Base-by-base conservation (phyloP, 2,329 filamentous ascomycete genomes). In the Oidium heveae region DNA sequence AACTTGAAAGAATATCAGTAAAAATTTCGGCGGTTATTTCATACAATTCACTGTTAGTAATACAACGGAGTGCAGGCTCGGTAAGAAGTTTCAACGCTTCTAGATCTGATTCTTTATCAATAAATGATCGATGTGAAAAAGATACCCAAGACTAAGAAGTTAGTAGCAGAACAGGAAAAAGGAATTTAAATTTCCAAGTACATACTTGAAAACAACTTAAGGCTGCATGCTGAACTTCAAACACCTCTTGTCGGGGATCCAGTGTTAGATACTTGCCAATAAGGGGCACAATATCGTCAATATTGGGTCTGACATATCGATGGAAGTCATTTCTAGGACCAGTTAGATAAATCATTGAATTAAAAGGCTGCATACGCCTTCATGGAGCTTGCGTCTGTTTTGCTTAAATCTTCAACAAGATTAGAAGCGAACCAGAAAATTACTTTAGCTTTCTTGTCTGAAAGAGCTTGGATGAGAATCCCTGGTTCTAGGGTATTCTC, bases 81-180 rank as follows among this genome's bases (percentile, higher is more conserved):
- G 82, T 72, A 4, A 86, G 68, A 1, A 72, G 70, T 34, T 75
- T 75, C 15, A 88, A 70, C 18, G 76, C 71, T 18, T 72, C 68
- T 1, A 82, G 68, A 34, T 82, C 70, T 16, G 74, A 70, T 16
- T 73, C 73, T 36, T 75, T 73, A 49, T 74, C 72, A 2, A 74
- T 69, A 52, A 79, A 77, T 32, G 75, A 72, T 36, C 76, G 74
- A 61, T 86, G 82, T 5, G 79, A 80, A 62, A 86, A 87, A 60
- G 77, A 72, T 34, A 86, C 74, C 83, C 84, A 89, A 4, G 80
- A 74, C 80, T 84, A 55, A 13, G 37, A 56, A 39, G 41, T 59
- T 54, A 61, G 58, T 44, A 52, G 16, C 7, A 39, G 33, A 28
- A 18, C 22, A 20, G 24, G 6, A 32, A 32, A 9, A 32, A 8